phyloP scores from a whole-genome alignment of 148 eudicot species.

The Dianthus caryophyllus region DNA sequence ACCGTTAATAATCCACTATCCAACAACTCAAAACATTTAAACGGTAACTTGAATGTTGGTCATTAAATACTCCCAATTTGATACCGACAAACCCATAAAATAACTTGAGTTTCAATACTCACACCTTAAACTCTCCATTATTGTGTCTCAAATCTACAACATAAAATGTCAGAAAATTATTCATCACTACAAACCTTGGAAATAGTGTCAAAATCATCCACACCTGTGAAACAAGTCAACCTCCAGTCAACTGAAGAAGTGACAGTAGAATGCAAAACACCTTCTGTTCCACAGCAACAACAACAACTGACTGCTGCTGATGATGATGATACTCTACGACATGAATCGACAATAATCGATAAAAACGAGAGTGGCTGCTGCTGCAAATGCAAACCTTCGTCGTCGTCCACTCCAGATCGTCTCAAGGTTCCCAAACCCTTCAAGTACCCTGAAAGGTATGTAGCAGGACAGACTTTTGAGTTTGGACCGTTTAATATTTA shows the following conservation, averaged over 20 bases:
- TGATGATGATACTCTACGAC: no score
- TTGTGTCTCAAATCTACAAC: no score
- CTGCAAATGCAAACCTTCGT: conserved; percentile 22
- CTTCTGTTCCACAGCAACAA: background rate
- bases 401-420: conserved; percentile 32
- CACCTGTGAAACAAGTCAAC: conserved; percentile 10
- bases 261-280: conserved; percentile 4
- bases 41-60: conserved; percentile 6
- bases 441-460: conserved; percentile 49
- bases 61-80: background rate
- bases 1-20: conserved; percentile 9
- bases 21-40: conserved; percentile 3
- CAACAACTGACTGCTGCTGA: background rate
- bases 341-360: background rate
- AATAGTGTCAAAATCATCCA: conserved; percentile 9
- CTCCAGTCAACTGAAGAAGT: background rate
- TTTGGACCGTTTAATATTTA: no score
- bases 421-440: conserved; percentile 43
- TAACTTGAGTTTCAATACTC: no score
- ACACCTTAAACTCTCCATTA: no score
- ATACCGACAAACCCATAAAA: no score
- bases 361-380: no score
- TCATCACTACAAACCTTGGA: background rate
- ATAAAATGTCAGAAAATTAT: no score
- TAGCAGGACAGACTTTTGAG: no score